Percentiles rank a stretch among this genome's conserved stretches.
Evolutionary conservation across 192 early-diverging fungal species (phyloP).

Genomic region (Backusella morwellensis): DNA sequence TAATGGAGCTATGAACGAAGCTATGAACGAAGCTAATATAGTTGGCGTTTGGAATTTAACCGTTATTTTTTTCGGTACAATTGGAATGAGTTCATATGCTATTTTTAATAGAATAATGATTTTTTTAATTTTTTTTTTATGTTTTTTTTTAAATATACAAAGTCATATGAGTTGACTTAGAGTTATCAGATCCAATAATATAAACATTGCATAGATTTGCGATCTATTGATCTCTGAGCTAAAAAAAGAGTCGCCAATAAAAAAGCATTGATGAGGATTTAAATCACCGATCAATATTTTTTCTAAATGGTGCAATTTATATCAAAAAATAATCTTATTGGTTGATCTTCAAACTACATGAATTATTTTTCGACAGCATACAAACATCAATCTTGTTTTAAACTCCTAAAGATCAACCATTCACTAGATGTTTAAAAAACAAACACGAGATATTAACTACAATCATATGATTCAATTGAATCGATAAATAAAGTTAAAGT

Average conservation of each 20-base stretch:
- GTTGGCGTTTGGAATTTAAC: too few relatives aligned
- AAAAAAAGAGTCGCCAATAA: not conserved
- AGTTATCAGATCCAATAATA: too few relatives aligned
- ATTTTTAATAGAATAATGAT: too few relatives aligned
- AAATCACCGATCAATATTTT: not conserved
- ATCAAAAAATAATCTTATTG: not conserved
- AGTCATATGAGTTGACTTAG: too few relatives aligned
- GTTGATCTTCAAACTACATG: not conserved
- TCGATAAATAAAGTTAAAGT: not conserved
- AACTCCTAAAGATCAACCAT: not conserved
- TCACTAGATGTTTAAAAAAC: not conserved
- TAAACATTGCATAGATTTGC: too few relatives aligned
- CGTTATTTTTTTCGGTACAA: too few relatives aligned
- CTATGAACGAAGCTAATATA: too few relatives aligned
- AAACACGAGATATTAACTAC: not conserved
- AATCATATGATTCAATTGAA: not conserved
- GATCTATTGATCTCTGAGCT: not conserved
- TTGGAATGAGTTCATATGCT: too few relatives aligned
- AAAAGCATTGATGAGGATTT: not conserved
- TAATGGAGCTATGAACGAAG: too few relatives aligned
- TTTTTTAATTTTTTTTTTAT: too few relatives aligned
- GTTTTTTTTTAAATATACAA: too few relatives aligned
- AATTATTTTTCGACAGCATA: not conserved
- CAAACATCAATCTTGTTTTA: not conserved
- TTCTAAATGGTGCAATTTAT: not conserved